Base-by-base conservation (phyloP, 768 basidiomycete genomes). In the Boletus pseudo-olivaceus region DNA sequence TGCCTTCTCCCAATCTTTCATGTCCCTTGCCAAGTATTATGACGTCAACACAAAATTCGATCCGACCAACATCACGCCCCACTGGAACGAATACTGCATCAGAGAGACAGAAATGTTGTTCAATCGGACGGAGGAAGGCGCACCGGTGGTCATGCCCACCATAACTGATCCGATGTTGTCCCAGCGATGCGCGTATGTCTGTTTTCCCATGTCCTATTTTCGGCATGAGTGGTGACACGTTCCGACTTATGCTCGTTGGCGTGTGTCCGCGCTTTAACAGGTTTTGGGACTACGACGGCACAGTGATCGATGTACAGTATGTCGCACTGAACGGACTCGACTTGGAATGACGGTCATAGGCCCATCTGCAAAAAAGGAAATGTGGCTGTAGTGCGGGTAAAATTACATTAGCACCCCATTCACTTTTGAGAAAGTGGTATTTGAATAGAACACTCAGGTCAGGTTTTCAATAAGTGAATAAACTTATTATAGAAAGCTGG, bases 1-100 rank as follows among this genome's bases (percentile, higher is more conserved):
- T 0, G 63, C 69, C 0, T 73, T 73, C 47, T 54, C 58, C 1
- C 51, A 67, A 23, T 57, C 61, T 1, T 70, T 72, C 52, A 56
- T 69, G 42, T 60, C 67, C 5, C 37, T 66, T 23, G 60, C 49
- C 9, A 63, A 46, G 45, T 53, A 53, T 45, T 37, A 63, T 26
- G 62, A 73, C 48, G 57, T 62, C 40, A 67, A 70, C 47, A 15
- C 2, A 1, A 65, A 56, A 27, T 49, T 60, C 4, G 58, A 65
- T 20, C 52, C 50, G 6, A 44, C 14, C 5, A 56, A 61, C 27
- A 58, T 66, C 48, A 61, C 64, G 11, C 63, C 63, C 0, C 0
- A 40, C 11, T 64, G 62, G 63, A 26, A 45, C 10, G 9, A 41
- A 23, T 55, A 65, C 29, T 1, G 5, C 34, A 2, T 23, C 1